Base-by-base conservation (phyloP, 2,329 filamentous ascomycete genomes). In the Epichloe sylvatica region DNA sequence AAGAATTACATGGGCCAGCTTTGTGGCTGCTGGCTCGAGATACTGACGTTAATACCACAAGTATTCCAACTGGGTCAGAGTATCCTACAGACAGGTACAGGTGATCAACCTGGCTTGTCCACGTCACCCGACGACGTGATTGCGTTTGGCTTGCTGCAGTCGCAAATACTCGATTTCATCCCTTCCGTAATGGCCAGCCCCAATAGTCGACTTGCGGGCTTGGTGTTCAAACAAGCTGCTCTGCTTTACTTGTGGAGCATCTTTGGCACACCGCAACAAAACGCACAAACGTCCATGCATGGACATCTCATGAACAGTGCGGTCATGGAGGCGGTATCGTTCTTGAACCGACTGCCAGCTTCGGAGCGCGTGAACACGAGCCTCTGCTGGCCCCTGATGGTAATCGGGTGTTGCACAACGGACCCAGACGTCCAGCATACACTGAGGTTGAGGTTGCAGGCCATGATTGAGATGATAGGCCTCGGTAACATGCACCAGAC, bases 401-500 rank as follows among this genome's bases (percentile, higher is more conserved):
- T 69, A 2, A 60, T 69, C 2, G 67, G 67, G 3, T 68, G 64
- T 17, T 67, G 66, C 33, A 61, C 65, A 0, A 54, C 56, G 0
- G 60, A 69, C 37, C 57, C 57, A 0, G 58, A 62, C 3, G 65
- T 70, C 4, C 66, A 67, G 1, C 60, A 64, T 6, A 56, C 67
- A 0, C 51, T 73, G 6, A 59, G 64, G 3, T 51, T 52, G 5
- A 59, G 70, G 2, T 49, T 69, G 2, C 58, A 62, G 33, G 57
- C 55, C 1, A 69, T 68, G 63, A 52, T 64, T 15, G 52, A 57
- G 11, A 59, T 59, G 0, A 70, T 72, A 41, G 70, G 70, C 0
- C 55, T 73, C 3, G 70, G 70, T 0, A 73, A 73, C 46, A 72
- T 73, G 62, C 62, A 65, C 6, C 62, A 70, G 46, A 72, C 70